Base-by-base conservation (phyloP, 129 eudicot genomes). In the Helichrysum umbraculigerum region DNA sequence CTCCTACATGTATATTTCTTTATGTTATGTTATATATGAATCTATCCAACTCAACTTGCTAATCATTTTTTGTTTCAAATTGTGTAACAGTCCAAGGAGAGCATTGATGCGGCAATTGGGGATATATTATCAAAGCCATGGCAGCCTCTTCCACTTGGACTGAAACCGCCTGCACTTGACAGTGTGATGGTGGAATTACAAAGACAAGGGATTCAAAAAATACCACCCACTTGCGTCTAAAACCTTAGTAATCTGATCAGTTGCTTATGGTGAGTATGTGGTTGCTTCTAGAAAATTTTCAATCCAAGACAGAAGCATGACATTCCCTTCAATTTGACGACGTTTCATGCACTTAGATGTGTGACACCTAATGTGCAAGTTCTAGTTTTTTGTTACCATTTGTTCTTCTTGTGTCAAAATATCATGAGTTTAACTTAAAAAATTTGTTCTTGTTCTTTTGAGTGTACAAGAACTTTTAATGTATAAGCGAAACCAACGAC, bases 81-180 rank as follows among this genome's bases (percentile, higher is more conserved):
- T 79, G 58, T 79, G 71, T 41, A 56, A 70, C 80, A 91, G 97
- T 78, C 90, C 4, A 94, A 87, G 80, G 98, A 94, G 89, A 91
- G 93, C 82, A 86, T 94, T 34, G 98, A 94, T 81, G 91, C 91
- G 30, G 97, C 86, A 5, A 84, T 94, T 15, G 98, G 95, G 73
- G 98, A 94, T 74, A 92, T 86, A 61, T 77, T 94, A 74, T 41
- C 93, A 29, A 83, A 91, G 74, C 97, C 98, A 66, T 91, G 96
- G 96, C 91, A 76, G 77, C 97, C 98, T 61, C 96, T 94, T 71
- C 98, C 98, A 37, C 85, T 94, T 12, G 98, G 98, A 41, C 76
- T 94, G 32, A 94, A 91, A 78, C 96, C 98, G n/a, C 98, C 98
- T 0, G 89, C 90, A 0, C 80, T 77, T 20, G 97, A 91, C 51